These are phyloP conservation scores for Suillus alpinus DNA, from an alignment of 768 basidiomycete species.

Conservation along the genomic window DNA sequence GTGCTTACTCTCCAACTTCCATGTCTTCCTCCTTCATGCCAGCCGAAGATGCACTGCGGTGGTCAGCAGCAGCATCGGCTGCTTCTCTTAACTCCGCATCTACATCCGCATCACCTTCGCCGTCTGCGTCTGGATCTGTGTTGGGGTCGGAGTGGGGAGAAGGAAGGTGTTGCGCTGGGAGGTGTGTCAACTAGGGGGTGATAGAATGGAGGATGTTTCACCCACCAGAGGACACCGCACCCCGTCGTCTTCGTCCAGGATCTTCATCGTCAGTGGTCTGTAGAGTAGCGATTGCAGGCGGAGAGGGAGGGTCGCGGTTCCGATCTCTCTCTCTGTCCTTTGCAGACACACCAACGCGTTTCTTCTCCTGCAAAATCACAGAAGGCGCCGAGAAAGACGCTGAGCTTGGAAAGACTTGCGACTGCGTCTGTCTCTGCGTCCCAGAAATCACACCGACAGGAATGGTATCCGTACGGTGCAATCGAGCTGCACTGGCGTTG, in stretches of 20 bases:
- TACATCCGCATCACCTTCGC: slow-evolving; percentile 34
- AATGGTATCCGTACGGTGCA: slow-evolving; percentile 31
- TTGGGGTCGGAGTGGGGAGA: slow-evolving; percentile 16
- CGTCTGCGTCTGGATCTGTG: slow-evolving; percentile 24
- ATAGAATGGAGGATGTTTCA: slow-evolving; percentile 7
- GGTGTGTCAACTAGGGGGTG: slow-evolving; percentile 12
- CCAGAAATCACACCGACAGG: slow-evolving; percentile 23
- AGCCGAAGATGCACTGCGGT: slow-evolving; percentile 28
- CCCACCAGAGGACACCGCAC: slow-evolving; percentile 13
- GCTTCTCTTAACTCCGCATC: slow-evolving; percentile 51
- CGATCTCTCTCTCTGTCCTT: slow-evolving; percentile 23
- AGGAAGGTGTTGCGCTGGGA: slow-evolving; percentile 20
- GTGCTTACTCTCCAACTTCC: slow-evolving; percentile 16
- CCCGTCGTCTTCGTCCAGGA: slow-evolving; percentile 27
- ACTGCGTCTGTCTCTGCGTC: slow-evolving; percentile 20
- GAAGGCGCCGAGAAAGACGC: neutral
- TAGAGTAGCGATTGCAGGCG: slow-evolving; percentile 31
- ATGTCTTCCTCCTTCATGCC: slow-evolving; percentile 28
- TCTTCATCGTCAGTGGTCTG: slow-evolving; percentile 28
- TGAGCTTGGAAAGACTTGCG: slow-evolving; percentile 19
- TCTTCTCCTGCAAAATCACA: slow-evolving; percentile 1
- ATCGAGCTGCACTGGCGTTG: slow-evolving; percentile 12
- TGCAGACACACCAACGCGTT: neutral
- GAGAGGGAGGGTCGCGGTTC: slow-evolving; percentile 23
- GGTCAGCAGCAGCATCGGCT: slow-evolving; percentile 45